These are phyloP conservation scores for Lipomyces sp. DNA, from an alignment of 805 yeast genomes.

Conservation along the genomic window DNA sequence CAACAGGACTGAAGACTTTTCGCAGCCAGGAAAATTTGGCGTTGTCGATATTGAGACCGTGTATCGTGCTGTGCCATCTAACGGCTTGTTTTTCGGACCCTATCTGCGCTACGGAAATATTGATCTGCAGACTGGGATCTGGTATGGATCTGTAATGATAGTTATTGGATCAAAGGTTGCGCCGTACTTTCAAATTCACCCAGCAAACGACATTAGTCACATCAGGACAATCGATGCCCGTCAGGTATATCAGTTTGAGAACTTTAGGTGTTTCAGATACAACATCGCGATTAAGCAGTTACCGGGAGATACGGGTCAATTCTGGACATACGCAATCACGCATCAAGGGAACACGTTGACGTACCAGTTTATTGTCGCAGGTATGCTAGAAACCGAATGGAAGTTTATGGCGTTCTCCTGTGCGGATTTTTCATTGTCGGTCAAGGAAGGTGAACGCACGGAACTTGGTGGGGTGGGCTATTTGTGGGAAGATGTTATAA, in stretches of 20 bases:
- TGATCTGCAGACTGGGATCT: slow-evolving; percentile 27
- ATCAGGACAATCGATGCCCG: slow-evolving; percentile 22
- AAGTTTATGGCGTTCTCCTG: slow-evolving; percentile 37
- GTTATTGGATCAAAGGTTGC: slow-evolving; percentile 22
- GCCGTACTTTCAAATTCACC: slow-evolving; percentile 34
- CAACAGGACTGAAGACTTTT: slow-evolving; percentile 17
- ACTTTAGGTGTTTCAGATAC: slow-evolving; percentile 28
- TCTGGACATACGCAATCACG: slow-evolving; percentile 36
- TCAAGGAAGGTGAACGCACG: slow-evolving; percentile 37
- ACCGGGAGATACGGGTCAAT: slow-evolving; percentile 15
- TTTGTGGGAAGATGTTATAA: slow-evolving; percentile 83
- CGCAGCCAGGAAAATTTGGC: slow-evolving; percentile 34
- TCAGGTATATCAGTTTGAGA: slow-evolving; percentile 23
- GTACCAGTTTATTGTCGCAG: slow-evolving; percentile 34
- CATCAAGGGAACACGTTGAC: slow-evolving; percentile 29
- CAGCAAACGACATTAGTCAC: slow-evolving; percentile 25
- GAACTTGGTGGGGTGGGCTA: slow-evolving; percentile 65
- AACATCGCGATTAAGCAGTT: slow-evolving; percentile 18
- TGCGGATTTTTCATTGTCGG: slow-evolving; percentile 36
- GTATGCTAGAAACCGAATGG: slow-evolving; percentile 28
- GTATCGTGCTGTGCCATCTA: slow-evolving; percentile 29
- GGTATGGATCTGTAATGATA: slow-evolving; percentile 35
- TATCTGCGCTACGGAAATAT: slow-evolving; percentile 34
- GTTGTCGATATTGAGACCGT: slow-evolving; percentile 25
- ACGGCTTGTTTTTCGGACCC: slow-evolving; percentile 35